Base-by-base conservation (phyloP, 305 asterid genomes). In the Stenogyne calaminthoides region DNA sequence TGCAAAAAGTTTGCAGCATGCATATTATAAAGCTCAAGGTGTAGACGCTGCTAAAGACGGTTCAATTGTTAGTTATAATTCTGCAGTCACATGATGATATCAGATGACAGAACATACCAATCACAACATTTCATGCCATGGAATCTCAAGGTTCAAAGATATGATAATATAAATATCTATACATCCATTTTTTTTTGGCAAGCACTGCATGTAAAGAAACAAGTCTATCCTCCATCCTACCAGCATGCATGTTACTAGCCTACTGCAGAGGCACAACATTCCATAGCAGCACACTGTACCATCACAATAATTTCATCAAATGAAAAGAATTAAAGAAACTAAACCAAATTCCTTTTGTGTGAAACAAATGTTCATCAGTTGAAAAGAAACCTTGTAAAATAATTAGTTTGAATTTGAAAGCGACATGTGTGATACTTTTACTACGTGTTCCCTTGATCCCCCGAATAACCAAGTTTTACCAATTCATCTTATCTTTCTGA, bases 21-120 rank as follows among this genome's bases (percentile, higher is more conserved):
- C 87, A 95, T 80, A 8, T 83, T 78, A 80, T 90, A 95, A 42
- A 95, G 85, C 73, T 90, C 98, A 70, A 67, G 73, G 80, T 95
- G 96, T 32, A 88, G 82, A 58, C 93, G 93, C 99, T 95, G 94
- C 68, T 59, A 82, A 76, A 69, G 67, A 72, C 68, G 65, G 69
- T 55, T 67, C 64, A 77, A 37, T 18, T 67, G 74, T 46, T 39
- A 22, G 74, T 71, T 58, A 62, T 75, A 42, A 47, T 40, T 66
- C 65, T 29, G 73, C 61, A 73, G 60, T 69, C 49, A 69, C 70
- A 80, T 69, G 62, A 47, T 61, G 40, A 69, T 18, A 37, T 36
- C 5, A 69, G 57, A 36, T 32, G 19, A 14, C 54, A 61, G 15
- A 46, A 29, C n/a, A 46, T 19, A 10, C 15, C 57, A 72, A 36